phyloP scores from a whole-genome alignment of 345 rosid species.

The Xanthoceras sorbifolium region DNA sequence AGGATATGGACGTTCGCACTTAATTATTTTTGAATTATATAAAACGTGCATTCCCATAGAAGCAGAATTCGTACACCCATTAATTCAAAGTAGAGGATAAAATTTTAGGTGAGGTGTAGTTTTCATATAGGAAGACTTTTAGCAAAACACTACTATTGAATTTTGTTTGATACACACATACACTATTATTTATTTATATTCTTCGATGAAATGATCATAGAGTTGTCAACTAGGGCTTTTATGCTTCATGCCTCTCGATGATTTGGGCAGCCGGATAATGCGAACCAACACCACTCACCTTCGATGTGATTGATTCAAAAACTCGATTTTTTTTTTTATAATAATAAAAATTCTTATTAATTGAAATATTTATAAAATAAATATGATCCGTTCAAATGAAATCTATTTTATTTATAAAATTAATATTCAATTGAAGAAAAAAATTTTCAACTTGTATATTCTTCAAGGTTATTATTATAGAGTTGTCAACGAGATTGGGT shows the following conservation, averaged over 20 bases:
- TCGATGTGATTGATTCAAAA: no score
- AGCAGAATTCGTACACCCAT: background rate
- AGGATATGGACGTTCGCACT: no score
- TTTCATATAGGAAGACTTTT: background rate
- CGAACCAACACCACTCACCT: background rate
- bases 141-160: background rate
- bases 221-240: background rate
- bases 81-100: background rate
- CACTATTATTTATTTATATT: background rate
- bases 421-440: no score
- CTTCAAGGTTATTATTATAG: no score
- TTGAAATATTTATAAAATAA: no score
- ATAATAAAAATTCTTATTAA: no score
- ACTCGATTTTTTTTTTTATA: no score
- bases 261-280: background rate
- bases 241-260: no score
- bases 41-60: background rate
- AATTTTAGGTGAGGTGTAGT: background rate
- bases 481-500: background rate
- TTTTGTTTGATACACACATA: background rate
- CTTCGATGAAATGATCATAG: background rate
- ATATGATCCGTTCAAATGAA: no score
- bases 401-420: no score
- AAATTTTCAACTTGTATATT: background rate
- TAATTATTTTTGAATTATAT: no score